Conservation (phyloP, 139 green algal genomes). For the Picochlorum sp. region DNA sequence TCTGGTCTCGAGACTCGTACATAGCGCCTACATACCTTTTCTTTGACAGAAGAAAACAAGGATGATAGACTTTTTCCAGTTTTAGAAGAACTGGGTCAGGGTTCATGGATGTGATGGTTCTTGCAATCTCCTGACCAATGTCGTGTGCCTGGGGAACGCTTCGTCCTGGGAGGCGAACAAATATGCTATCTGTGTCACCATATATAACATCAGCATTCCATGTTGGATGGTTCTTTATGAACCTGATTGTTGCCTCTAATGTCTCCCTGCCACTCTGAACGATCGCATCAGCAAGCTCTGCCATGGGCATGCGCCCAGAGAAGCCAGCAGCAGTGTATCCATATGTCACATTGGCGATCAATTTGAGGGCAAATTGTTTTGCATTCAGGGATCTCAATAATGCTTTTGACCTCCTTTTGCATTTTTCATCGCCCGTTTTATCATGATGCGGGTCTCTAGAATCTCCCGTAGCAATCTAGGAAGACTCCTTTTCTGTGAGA, state of each 20-base stretch:
- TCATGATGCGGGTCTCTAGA: conserved; percentile 89
- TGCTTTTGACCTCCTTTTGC: conserved; percentile 40
- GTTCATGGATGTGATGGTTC: conserved; percentile 74
- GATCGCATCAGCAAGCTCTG: conserved; percentile 94
- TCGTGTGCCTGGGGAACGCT: conserved; percentile 60
- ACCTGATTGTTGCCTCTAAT: conserved; percentile 79
- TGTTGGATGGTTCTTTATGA: conserved; percentile 53
- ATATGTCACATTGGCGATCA: conserved; percentile 96
- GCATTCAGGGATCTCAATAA: conserved; percentile 85
- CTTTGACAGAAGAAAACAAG: conserved; percentile 91
- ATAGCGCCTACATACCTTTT: conserved; percentile 94
- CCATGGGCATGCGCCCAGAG: conserved; percentile 86
- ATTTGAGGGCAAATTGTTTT: conserved; percentile 92
- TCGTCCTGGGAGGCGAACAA: conserved; percentile 80
- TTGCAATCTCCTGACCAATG: conserved; percentile 84
- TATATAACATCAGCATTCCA: conserved; percentile 78
- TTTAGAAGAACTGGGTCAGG: conserved; percentile 83
- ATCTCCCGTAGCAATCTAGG: conserved; percentile 91
- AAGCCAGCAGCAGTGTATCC: conserved; percentile 74
- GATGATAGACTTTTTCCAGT: conserved; percentile 96
- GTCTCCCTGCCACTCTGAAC: conserved; percentile 76
- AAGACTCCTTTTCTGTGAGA: conserved; percentile 72
- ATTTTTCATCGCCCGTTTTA: conserved; percentile 88
- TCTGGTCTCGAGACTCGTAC: conserved; percentile 71
- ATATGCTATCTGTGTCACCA: conserved; percentile 85